phyloP scores from a whole-genome alignment of 1,284 basidiomycete species.

The Ganoderma multipileum region DNA sequence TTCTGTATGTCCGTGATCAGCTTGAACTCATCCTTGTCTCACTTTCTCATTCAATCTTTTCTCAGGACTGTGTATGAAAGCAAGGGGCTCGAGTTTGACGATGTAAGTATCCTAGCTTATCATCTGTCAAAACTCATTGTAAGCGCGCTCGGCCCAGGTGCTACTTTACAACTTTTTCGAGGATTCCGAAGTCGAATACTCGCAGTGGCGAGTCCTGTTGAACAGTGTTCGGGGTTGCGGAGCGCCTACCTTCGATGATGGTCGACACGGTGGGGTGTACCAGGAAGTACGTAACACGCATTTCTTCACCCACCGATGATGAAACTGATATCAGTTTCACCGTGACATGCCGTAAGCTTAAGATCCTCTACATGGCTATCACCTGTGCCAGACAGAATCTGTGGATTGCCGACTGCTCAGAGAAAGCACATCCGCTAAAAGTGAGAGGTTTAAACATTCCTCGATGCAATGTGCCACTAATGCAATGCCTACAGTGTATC shows the following conservation, averaged over 20 bases:
- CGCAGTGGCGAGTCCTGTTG: slow-evolving; percentile 66
- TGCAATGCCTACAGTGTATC: slow-evolving; percentile 45
- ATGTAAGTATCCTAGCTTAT: slow-evolving; percentile 46
- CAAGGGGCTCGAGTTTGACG: slow-evolving; percentile 78
- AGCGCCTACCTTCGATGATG: slow-evolving; percentile 58
- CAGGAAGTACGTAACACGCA: slow-evolving; percentile 52
- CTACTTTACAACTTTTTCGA: slow-evolving; percentile 75
- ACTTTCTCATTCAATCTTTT: neutral
- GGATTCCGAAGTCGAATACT: slow-evolving; percentile 56
- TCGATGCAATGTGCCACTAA: neutral
- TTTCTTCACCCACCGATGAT: neutral
- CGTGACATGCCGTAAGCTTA: slow-evolving; percentile 59
- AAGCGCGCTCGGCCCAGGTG: slow-evolving; percentile 49
- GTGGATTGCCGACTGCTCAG: slow-evolving; percentile 69
- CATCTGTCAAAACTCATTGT: neutral
- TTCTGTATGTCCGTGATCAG: neutral
- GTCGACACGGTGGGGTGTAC: slow-evolving; percentile 62
- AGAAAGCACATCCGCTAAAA: slow-evolving; percentile 60
- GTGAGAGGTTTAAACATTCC: slow-evolving; percentile 42
- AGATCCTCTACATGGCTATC: slow-evolving; percentile 72
- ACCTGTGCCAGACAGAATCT: slow-evolving; percentile 71
- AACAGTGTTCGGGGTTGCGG: slow-evolving; percentile 41
- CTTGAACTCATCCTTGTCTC: neutral
- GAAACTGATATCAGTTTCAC: neutral
- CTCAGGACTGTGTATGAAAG: slow-evolving; percentile 71